phyloP scores from a whole-genome alignment of 2,329 filamentous ascomycete genomes.

The Microdochium trichocladiopsis region DNA sequence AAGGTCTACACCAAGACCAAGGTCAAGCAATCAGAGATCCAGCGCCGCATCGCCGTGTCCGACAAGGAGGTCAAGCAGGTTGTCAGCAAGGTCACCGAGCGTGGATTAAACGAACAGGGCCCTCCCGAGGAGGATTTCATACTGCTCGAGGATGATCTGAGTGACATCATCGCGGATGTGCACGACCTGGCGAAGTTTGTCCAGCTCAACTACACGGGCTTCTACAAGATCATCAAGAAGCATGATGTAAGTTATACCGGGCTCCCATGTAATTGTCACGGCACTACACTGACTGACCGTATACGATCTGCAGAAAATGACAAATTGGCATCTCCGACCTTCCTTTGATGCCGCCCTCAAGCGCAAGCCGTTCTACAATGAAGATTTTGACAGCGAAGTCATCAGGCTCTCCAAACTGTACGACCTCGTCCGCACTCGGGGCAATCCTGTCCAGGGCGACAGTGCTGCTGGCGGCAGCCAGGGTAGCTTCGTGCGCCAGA shows the following conservation, averaged over 20 bases:
- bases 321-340: constrained; percentile 84
- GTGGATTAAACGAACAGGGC: constrained; percentile 46
- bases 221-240: constrained; percentile 99
- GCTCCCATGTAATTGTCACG: not conserved
- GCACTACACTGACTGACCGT: constrained; percentile 5
- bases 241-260: constrained; percentile 66
- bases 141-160: constrained; percentile 87
- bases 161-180: constrained; percentile 96
- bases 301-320: constrained; percentile 67
- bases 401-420: constrained; percentile 93
- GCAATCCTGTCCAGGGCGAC: constrained; percentile 88
- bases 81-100: constrained; percentile 61
- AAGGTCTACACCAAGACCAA: constrained; percentile 98
- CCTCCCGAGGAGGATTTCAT: constrained; percentile 90
- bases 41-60: constrained; percentile 78
- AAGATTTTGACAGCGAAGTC: constrained; percentile 95
- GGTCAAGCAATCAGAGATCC: constrained; percentile 94
- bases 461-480: constrained; percentile 85
- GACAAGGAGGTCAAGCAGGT: constrained; percentile 89
- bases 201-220: constrained; percentile 96
- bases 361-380: constrained; percentile 96
- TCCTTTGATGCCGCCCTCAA: constrained; percentile 94
- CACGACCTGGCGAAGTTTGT: constrained; percentile 98
- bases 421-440: constrained; percentile 86
- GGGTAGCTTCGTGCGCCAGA: constrained; percentile 93